A percentile compares a stretch with the other conserved stretches of the same genome.
Evolutionary conservation across 495 filamentous ascomycete species (phyloP).

Genomic region (Podospora australis): DNA sequence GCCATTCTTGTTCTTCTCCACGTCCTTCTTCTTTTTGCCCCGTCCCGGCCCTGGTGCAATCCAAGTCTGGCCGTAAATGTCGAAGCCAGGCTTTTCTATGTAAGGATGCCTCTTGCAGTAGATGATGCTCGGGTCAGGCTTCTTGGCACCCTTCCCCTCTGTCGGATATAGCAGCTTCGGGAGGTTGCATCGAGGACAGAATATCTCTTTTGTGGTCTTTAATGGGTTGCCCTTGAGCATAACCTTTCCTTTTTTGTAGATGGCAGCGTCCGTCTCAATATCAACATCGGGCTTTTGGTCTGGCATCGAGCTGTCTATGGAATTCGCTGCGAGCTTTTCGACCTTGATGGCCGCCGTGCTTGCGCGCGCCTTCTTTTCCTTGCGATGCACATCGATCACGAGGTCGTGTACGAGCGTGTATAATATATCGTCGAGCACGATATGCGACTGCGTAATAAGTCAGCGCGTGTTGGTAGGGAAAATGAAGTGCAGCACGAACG

Average conservation of each 20-base stretch:
- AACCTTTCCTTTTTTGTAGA: slow-evolving; percentile 66
- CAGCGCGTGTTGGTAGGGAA: slow-evolving; percentile 2
- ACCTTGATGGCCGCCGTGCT: slow-evolving; percentile 65
- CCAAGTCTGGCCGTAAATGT: slow-evolving; percentile 78
- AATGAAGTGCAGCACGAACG: neutral
- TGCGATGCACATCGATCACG: slow-evolving; percentile 62
- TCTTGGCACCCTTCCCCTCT: slow-evolving; percentile 52
- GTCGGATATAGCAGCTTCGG: slow-evolving; percentile 58
- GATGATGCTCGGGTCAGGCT: slow-evolving; percentile 54
- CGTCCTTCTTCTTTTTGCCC: slow-evolving; percentile 56
- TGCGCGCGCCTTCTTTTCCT: slow-evolving; percentile 67
- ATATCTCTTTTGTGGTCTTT: slow-evolving; percentile 63
- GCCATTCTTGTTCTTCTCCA: slow-evolving; percentile 49
- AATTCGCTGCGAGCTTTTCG: slow-evolving; percentile 57
- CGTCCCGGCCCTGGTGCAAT: slow-evolving; percentile 45
- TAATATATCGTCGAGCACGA: slow-evolving; percentile 59
- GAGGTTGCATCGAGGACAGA: slow-evolving; percentile 59
- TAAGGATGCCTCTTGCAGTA: slow-evolving; percentile 76
- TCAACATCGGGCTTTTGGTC: slow-evolving; percentile 42
- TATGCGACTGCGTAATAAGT: slow-evolving; percentile 36
- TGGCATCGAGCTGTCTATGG: slow-evolving; percentile 36
- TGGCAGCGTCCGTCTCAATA: slow-evolving; percentile 63
- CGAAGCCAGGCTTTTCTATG: slow-evolving; percentile 64
- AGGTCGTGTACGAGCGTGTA: slow-evolving; percentile 70
- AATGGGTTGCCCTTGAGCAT: slow-evolving; percentile 70